These are phyloP conservation scores for Metschnikowia corniflorae DNA, from an alignment of 805 yeast species.

Conservation along the genomic window DNA sequence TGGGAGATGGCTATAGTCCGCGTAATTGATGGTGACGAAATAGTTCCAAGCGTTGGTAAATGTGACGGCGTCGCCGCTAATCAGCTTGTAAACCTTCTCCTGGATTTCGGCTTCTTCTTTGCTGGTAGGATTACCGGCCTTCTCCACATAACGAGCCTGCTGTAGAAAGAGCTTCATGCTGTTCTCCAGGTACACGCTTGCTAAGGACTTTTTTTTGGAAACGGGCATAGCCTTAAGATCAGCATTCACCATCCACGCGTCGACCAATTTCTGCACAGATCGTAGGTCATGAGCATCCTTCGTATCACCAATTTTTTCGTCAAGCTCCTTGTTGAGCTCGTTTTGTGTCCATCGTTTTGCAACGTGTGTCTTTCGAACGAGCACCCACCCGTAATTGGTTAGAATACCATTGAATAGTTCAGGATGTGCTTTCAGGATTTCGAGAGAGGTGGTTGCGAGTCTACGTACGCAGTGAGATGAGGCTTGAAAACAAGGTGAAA, in stretches of 20 bases:
- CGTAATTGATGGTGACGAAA: conserved; percentile 20
- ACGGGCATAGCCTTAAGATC: conserved; percentile 13
- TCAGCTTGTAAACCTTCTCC: conserved; percentile 1
- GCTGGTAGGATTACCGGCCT: not conserved
- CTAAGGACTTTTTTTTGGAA: conserved; percentile 11
- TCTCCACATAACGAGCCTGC: conserved; percentile 24
- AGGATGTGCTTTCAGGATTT: conserved; percentile 11
- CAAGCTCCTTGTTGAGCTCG: conserved; percentile 7
- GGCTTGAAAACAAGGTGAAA: no score
- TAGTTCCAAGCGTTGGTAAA: conserved; percentile 38
- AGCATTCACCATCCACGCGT: conserved; percentile 18
- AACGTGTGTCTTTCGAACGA: conserved; percentile 18
- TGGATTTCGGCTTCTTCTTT: not conserved
- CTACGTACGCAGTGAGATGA: conserved; percentile 1
- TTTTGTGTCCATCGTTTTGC: conserved; percentile 22
- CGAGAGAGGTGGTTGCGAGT: conserved; percentile 5
- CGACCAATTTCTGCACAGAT: conserved; percentile 12
- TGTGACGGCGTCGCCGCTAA: conserved; percentile 17
- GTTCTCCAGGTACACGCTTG: conserved; percentile 13
- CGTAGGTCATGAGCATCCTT: not conserved
- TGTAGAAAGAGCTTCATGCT: conserved; percentile 21
- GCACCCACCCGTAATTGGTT: conserved; percentile 24
- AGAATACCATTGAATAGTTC: conserved; percentile 16
- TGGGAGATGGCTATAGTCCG: conserved; percentile 15
- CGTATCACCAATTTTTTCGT: conserved; percentile 1